Conservation (phyloP, 108 stramenopile genomes). For the Fistulifera pelliculosa region DNA sequence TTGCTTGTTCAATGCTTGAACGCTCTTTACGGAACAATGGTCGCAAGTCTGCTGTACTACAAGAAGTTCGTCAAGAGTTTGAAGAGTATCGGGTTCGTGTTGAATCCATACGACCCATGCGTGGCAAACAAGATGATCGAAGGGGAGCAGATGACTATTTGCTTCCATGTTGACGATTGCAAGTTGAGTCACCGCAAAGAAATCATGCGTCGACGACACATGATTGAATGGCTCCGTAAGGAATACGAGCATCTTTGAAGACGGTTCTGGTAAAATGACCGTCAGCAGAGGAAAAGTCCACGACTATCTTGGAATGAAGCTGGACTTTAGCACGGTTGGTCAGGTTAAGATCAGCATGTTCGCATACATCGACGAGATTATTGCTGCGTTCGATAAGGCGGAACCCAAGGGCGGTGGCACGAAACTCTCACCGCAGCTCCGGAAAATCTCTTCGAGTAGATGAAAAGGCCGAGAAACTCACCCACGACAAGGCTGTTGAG, state of each 20-base stretch:
- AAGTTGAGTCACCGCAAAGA: constrained; percentile 14
- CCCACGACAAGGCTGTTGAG: constrained; percentile 3
- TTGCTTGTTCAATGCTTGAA: constrained; percentile 17
- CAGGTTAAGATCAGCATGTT: constrained; percentile 21
- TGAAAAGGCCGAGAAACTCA: constrained; percentile 9
- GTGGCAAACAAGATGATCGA: constrained; percentile 31
- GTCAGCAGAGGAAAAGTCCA: constrained; percentile 23
- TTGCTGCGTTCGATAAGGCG: constrained; percentile 6
- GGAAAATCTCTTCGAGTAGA: constrained; percentile 17
- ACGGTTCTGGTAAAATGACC: background rate
- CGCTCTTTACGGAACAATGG: constrained; percentile 29
- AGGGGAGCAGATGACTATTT: constrained; percentile 24
- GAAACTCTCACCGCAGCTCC: constrained; percentile 17
- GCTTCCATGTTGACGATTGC: constrained; percentile 29
- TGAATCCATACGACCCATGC: constrained; percentile 38
- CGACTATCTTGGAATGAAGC: constrained; percentile 36
- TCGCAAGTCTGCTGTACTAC: constrained; percentile 22
- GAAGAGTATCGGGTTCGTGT: constrained; percentile 15
- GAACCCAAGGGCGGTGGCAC: background rate
- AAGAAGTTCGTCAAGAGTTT: constrained; percentile 3
- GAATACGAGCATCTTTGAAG: constrained; percentile 2
- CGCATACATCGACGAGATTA: constrained; percentile 20
- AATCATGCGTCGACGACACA: background rate
- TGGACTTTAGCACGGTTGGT: constrained; percentile 21
- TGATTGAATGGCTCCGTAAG: constrained; percentile 1